These are phyloP conservation scores for Diversispora eburnea DNA, from an alignment of 192 early-diverging fungal genomes.

Conservation along the genomic window DNA sequence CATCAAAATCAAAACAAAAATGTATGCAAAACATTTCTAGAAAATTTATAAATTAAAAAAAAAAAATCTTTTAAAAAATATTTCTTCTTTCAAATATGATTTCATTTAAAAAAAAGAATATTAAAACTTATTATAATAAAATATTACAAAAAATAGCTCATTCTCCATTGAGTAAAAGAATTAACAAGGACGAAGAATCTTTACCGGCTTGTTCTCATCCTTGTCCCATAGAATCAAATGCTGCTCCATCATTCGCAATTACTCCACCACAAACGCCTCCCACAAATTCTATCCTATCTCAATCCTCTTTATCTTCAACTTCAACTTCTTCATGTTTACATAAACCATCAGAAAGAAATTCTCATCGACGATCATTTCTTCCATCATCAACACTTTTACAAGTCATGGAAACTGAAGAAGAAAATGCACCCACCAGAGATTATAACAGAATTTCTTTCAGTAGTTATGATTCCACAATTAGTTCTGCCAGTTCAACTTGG, in stretches of 20 bases:
- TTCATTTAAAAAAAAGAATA: too few species aligned
- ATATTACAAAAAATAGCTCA: not conserved
- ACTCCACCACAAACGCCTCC: slow-evolving; percentile 9
- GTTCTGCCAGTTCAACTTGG: not conserved
- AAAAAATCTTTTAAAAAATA: not conserved
- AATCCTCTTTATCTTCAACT: not conserved
- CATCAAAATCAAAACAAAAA: not conserved
- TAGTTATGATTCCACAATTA: not conserved
- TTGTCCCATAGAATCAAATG: not conserved
- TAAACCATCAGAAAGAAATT: not conserved
- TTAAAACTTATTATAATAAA: too few species aligned
- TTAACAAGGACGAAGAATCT: not conserved
- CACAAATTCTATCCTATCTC: not conserved
- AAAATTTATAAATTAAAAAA: not conserved
- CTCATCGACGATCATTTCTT: slow-evolving; percentile 8
- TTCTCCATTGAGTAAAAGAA: not conserved
- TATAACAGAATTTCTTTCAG: not conserved
- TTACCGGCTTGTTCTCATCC: not conserved
- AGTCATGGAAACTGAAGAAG: slow-evolving; percentile 16
- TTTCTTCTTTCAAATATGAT: too few species aligned
- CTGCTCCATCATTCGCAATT: not conserved
- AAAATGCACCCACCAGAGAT: not conserved
- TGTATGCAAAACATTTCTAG: not conserved
- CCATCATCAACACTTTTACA: slow-evolving; percentile 8
- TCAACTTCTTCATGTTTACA: not conserved